Evolutionary conservation across 2,329 filamentous ascomycete genomes (phyloP).

Genomic region (Endothia cerciana): DNA sequence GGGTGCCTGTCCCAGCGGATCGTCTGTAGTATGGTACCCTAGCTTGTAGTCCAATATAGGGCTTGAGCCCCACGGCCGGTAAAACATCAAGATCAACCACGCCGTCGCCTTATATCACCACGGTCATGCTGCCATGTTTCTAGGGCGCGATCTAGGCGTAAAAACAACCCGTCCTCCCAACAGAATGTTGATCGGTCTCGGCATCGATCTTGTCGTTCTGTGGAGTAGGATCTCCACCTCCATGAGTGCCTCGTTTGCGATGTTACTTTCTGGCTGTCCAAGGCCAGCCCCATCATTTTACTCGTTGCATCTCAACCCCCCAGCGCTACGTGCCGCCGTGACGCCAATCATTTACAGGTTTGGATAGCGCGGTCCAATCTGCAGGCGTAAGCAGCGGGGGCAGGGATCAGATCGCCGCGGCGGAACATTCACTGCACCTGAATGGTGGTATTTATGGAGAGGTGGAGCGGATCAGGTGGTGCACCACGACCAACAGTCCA

Average conservation of each 20-base stretch:
- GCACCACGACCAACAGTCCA: background rate
- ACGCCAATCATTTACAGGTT: no score
- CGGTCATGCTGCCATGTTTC: background rate
- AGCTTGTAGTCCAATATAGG: background rate
- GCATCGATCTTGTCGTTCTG: no score
- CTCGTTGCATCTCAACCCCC: no score
- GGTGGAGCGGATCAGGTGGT: constrained; percentile 10
- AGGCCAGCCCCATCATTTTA: background rate
- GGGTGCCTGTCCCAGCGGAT: no score
- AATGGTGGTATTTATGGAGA: background rate
- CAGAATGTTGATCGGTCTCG: no score
- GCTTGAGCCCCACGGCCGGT: background rate
- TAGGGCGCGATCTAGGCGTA: background rate
- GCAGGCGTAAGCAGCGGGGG: no score
- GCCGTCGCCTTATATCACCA: background rate
- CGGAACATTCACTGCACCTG: background rate
- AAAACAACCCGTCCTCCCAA: background rate
- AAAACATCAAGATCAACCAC: no score
- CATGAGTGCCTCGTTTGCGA: no score
- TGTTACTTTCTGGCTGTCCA: background rate
- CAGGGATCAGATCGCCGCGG: background rate
- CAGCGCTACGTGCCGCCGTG: no score
- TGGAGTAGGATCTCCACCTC: no score
- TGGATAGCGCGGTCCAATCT: no score
- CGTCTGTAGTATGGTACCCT: no score